Percentiles rank a stretch among this genome's conserved stretches.
Conservation (phyloP, 2,329 filamentous ascomycete species). For the Emmonsiellopsis sp. region DNA sequence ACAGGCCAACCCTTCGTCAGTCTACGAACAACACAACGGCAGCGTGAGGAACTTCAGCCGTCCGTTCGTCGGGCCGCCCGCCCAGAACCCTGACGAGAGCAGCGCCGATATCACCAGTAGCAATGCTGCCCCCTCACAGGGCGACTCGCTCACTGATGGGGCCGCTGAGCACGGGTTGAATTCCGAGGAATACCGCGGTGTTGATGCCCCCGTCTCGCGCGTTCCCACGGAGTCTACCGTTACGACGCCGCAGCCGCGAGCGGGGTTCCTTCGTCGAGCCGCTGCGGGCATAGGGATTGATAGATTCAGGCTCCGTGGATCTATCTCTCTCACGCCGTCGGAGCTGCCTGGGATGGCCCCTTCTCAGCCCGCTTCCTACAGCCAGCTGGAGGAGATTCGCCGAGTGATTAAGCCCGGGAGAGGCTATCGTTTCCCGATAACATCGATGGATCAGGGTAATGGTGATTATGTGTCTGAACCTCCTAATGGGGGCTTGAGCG, state of each 20-base stretch:
- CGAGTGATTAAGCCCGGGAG: neutral
- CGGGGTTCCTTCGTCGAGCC: neutral
- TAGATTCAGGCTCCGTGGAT: neutral
- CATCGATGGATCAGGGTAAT: neutral
- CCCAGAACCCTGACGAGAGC: neutral
- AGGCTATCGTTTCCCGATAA: neutral
- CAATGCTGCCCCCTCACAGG: too few species aligned
- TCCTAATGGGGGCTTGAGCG: constrained; percentile 20
- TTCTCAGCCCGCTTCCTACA: constrained; percentile 5
- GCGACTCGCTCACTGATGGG: too few species aligned
- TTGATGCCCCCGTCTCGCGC: too few species aligned
- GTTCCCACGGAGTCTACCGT: too few species aligned
- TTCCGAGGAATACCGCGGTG: too few species aligned
- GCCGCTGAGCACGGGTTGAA: too few species aligned
- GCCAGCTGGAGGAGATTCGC: constrained; percentile 8
- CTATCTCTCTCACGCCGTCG: constrained; percentile 7
- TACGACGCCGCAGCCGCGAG: too few species aligned
- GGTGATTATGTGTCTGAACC: constrained; percentile 11
- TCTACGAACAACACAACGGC: neutral
- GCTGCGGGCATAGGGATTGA: neutral
- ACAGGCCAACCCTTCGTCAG: too few species aligned
- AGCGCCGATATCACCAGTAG: too few species aligned
- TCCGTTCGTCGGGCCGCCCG: neutral
- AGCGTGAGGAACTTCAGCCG: constrained; percentile 4
- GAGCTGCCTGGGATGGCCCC: constrained; percentile 4